Evolutionary conservation across 106 monocot species (phyloP), one percentile per base, ranked within the genome.

Genomic region (Alisma plantagoaquatica): DNA sequence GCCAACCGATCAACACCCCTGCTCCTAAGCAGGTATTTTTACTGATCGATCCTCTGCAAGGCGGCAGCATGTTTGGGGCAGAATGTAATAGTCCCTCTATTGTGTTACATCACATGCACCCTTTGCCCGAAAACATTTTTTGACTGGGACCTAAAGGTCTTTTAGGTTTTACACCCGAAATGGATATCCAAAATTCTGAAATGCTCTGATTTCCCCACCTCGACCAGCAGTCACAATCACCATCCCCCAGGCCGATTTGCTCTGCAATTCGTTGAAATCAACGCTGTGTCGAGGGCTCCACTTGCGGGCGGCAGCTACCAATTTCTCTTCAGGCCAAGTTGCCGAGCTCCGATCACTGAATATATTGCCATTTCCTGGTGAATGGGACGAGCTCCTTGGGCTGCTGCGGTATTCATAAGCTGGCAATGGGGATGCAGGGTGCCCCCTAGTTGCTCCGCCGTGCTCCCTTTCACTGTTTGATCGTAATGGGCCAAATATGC

Each of bases 211-310:
- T 43, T 67, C 70, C 16, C 79, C 79, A 3, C 59, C 66, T 4
- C 70, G 56, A 1, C 74, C 60, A 2, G 79, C 74, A 9, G 79
- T 71, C 19, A 80, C 74, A 54, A 74, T 80, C 46, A 80, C 79
- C 79, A 71, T 70, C 11, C 73, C 73, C 73, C 79, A 74, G 4
- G 79, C 70, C 11, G 56, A 57, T 27, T 46, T 61, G 46, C 57
- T 61, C 4, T 53, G 66, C 18, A 53, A 7, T 21, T 33, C 11
- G 65, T 10, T 17, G 7, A 49, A 35, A 3, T 54, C 65, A 21
- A 9, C 63, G 19, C 28, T 54, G 53, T 15, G 42, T 42, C 20
- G 41, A 23, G 63, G 41, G 20, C 23, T 66, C 25, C 21, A 47
- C 46, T 28, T 66, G 57, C 15, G 18, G 2, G 56, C 19, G 8